Conservation (phyloP, 2,329 filamentous ascomycete species). For the Aspergillus intermedius region DNA sequence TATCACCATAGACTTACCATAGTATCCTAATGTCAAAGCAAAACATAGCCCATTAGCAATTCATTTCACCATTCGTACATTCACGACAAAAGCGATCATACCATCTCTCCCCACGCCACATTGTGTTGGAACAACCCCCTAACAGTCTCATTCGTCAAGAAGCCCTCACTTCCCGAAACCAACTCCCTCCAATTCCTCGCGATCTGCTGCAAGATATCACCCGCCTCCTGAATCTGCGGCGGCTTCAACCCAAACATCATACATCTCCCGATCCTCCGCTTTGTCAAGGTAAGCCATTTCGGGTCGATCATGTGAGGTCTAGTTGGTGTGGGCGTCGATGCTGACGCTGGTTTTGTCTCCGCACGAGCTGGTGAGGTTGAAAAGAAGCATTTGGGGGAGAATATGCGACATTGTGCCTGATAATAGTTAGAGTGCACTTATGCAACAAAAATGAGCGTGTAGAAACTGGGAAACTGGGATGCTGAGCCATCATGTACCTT, state of each 20-base stretch:
- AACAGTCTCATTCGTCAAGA: conserved; percentile 56
- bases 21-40: conserved; percentile 30
- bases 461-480: neutral
- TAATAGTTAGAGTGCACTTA: neutral
- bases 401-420: conserved; percentile 84
- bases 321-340: conserved; percentile 4
- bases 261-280: conserved; percentile 63
- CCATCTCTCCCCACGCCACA: conserved; percentile 83
- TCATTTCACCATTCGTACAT: neutral
- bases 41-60: conserved; percentile 13
- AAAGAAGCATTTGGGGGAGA: conserved; percentile 51
- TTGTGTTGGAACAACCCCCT: conserved; percentile 59
- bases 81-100: conserved; percentile 31
- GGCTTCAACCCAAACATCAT: conserved; percentile 64
- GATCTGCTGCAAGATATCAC: conserved; percentile 53
- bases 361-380: conserved; percentile 14
- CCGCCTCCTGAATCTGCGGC: conserved; percentile 53
- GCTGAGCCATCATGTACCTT: conserved; percentile 51
- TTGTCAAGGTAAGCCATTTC: conserved; percentile 65
- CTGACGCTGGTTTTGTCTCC: conserved; percentile 4
- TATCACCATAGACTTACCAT: conserved; percentile 33
- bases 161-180: conserved; percentile 68
- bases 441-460: neutral
- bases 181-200: conserved; percentile 64
- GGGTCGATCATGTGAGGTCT: conserved; percentile 37